phyloP scores from a whole-genome alignment of 164 flowering plant genomes.

The Liriodendron chinense region DNA sequence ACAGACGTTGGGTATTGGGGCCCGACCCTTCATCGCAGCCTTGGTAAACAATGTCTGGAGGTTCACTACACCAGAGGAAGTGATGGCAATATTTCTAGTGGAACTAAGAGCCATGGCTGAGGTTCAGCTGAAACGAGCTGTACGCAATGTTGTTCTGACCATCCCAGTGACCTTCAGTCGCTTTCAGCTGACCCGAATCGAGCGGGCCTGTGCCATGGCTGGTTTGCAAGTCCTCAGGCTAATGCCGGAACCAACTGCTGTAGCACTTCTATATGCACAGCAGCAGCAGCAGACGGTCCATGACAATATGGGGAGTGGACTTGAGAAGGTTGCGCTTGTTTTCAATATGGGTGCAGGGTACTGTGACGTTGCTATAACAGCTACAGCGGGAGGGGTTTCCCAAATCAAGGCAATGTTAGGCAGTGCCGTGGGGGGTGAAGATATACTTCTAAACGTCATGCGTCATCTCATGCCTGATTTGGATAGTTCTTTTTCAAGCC shows the following conservation, averaged over 20 bases:
- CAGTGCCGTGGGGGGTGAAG: constrained; percentile 78
- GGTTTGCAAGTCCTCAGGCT: constrained; percentile 79
- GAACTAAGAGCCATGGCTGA: constrained; percentile 81
- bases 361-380: constrained; percentile 77
- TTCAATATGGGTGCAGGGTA: constrained; percentile 93
- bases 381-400: constrained; percentile 94
- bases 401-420: constrained; percentile 82
- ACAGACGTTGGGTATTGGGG: constrained; percentile 79
- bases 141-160: constrained; percentile 73
- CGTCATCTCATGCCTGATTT: constrained; percentile 53
- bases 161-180: constrained; percentile 85
- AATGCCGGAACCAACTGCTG: constrained; percentile 96
- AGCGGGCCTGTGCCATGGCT: constrained; percentile 97
- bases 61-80: constrained; percentile 91
- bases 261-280: constrained; percentile 80
- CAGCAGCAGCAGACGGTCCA: constrained; percentile 56
- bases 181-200: constrained; percentile 76
- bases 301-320: constrained; percentile 73
- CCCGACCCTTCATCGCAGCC: constrained; percentile 81
- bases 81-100: constrained; percentile 72
- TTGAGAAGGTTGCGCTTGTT: constrained; percentile 74
- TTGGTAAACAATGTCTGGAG: constrained; percentile 85
- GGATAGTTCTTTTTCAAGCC: constrained; percentile 42
- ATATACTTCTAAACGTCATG: constrained; percentile 75
- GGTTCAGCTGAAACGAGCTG: constrained; percentile 44